Evolutionary conservation across 306 rosid genomes (phyloP).

Genomic region (Lathyrus tuberosus): DNA sequence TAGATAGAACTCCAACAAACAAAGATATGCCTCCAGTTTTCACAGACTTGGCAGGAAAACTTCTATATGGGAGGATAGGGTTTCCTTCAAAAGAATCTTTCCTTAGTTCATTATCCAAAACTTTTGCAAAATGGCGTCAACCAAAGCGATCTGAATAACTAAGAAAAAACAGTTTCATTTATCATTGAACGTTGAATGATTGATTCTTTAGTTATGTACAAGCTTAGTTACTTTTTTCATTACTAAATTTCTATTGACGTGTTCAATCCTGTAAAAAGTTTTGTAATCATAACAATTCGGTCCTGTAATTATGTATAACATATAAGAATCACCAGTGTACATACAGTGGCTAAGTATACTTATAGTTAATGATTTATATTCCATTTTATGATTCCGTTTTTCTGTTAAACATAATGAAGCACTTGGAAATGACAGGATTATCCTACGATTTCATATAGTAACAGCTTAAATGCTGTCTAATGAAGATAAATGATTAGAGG

Average conservation of each 20-base stretch:
- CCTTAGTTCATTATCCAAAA: slow-evolving; percentile 67
- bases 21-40: slow-evolving; percentile 68
- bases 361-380: slow-evolving; percentile 13
- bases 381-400: neutral
- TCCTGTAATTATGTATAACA: slow-evolving; percentile 43
- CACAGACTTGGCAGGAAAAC: slow-evolving; percentile 91
- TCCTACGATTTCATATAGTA: neutral
- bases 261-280: slow-evolving; percentile 46
- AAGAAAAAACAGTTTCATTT: slow-evolving; percentile 36
- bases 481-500: slow-evolving; percentile 20
- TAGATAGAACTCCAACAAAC: slow-evolving; percentile 68
- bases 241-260: slow-evolving; percentile 56
- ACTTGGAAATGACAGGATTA: neutral
- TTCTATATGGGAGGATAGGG: slow-evolving; percentile 76
- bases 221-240: slow-evolving; percentile 39
- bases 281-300: slow-evolving; percentile 41
- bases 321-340: slow-evolving; percentile 12
- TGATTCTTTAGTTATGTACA: slow-evolving; percentile 39
- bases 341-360: neutral
- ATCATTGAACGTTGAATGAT: slow-evolving; percentile 33
- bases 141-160: slow-evolving; percentile 79
- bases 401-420: neutral
- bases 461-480: slow-evolving; percentile 19
- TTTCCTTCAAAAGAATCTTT: slow-evolving; percentile 62
- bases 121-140: slow-evolving; percentile 64